A percentile compares a stretch with the other conserved stretches of the same genome.
These are phyloP conservation scores for Schoenoplectus triqueter DNA, from an alignment of 202 grass and related monocot genomes.

Conservation along the genomic window DNA sequence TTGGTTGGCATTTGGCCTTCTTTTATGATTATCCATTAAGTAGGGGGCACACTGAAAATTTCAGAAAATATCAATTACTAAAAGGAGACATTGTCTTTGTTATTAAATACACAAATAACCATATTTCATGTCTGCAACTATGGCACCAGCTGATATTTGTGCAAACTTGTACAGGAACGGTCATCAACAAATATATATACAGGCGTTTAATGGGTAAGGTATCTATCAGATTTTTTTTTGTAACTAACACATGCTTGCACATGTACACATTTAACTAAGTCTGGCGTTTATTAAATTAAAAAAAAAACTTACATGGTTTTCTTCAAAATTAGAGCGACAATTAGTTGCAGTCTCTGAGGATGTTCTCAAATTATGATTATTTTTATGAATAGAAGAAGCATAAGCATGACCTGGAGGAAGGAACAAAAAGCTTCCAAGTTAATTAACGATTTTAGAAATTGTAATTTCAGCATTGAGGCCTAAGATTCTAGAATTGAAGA, in stretches of 20 bases:
- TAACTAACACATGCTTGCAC: not conserved
- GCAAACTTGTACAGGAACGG: too few relatives aligned
- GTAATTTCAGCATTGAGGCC: not conserved
- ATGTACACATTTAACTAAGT: not conserved
- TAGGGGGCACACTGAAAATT: constrained; percentile 25
- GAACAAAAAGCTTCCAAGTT: not conserved
- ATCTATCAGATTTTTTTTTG: not conserved
- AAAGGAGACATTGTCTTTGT: not conserved
- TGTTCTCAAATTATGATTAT: constrained; percentile 11
- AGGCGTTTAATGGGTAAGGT: not conserved
- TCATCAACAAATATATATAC: not conserved
- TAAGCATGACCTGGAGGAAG: constrained; percentile 31
- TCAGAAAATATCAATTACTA: constrained; percentile 21
- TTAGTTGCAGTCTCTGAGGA: constrained; percentile 6
- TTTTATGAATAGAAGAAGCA: constrained; percentile 14
- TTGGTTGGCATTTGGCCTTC: constrained; percentile 35
- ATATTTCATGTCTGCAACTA: not conserved
- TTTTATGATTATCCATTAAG: constrained; percentile 26
- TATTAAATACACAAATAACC: constrained; percentile 26
- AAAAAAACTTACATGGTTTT: constrained; percentile 28
- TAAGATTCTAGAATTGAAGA: not conserved
- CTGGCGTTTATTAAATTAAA: constrained; percentile 19
- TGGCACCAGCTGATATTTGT: not conserved
- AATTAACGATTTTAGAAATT: not conserved
- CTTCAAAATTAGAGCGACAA: constrained; percentile 15